phyloP scores from a whole-genome alignment of 1,139 yeast genomes.

The Komagataea norvegica region DNA sequence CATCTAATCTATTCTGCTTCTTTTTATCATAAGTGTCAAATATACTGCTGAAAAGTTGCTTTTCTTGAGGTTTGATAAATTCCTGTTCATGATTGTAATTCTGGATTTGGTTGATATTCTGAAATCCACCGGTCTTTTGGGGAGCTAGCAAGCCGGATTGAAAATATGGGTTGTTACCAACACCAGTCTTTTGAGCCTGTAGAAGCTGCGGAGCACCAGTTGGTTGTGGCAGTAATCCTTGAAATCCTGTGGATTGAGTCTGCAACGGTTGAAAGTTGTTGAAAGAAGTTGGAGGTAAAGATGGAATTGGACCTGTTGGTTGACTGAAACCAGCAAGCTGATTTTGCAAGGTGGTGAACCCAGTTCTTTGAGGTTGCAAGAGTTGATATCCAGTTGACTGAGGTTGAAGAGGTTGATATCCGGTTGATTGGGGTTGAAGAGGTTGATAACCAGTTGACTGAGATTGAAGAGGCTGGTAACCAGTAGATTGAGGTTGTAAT shows the following conservation, averaged over 20 bases:
- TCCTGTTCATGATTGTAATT: conserved; percentile 43
- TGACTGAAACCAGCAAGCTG: conserved; percentile 18
- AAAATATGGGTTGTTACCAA: conserved; percentile 39
- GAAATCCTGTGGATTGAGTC: conserved; percentile 42
- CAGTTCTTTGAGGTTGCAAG: conserved; percentile 29
- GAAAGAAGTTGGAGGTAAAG: conserved; percentile 19
- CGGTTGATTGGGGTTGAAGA: conserved; percentile 26
- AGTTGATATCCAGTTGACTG: conserved; percentile 36
- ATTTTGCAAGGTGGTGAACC: conserved; percentile 22
- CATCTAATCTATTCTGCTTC: conserved; percentile 66
- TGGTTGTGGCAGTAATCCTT: conserved; percentile 27
- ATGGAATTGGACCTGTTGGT: conserved; percentile 16
- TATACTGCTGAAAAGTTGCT: conserved; percentile 76
- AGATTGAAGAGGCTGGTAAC: conserved; percentile 14
- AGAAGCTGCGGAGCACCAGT: conserved; percentile 27
- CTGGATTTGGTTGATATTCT: conserved; percentile 35
- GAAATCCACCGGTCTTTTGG: conserved; percentile 40
- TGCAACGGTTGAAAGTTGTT: conserved; percentile 22
- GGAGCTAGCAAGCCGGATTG: conserved; percentile 62
- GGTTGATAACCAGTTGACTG: conserved; percentile 21
- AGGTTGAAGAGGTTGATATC: conserved; percentile 27
- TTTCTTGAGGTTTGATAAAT: conserved; percentile 67
- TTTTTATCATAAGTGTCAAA: conserved; percentile 81
- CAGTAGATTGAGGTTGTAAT: conserved; percentile 22
- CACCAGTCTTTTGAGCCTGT: conserved; percentile 37